A percentile compares a stretch with the other conserved stretches of the same genome.
These are phyloP conservation scores for Lophiostoma macrostomum DNA, from an alignment of 495 filamentous ascomycete species.

Conservation along the genomic window DNA sequence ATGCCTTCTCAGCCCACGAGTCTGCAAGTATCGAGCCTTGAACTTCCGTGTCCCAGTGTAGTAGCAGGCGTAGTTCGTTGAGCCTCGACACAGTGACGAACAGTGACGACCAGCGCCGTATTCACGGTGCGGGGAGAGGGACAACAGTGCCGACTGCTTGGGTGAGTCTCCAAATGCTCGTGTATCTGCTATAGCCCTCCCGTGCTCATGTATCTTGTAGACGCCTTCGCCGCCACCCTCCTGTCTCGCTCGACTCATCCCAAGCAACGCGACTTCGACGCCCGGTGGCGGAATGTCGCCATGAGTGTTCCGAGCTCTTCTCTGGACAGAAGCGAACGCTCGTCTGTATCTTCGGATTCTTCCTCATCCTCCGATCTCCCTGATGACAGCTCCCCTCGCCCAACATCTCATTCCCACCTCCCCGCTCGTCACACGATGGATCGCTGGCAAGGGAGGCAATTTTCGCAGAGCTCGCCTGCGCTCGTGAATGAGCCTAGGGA, in stretches of 20 bases:
- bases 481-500: background rate
- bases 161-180: too few relatives aligned
- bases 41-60: too few relatives aligned
- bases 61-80: too few relatives aligned
- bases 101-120: too few relatives aligned
- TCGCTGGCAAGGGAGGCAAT: background rate
- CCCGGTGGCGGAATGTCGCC: background rate
- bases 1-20: too few relatives aligned
- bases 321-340: background rate
- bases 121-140: too few relatives aligned
- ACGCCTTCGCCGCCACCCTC: background rate
- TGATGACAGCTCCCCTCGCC: background rate
- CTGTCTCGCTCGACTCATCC: background rate
- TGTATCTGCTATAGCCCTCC: too few relatives aligned
- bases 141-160: too few relatives aligned
- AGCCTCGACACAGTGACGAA: too few relatives aligned
- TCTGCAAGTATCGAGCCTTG: too few relatives aligned
- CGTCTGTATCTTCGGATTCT: background rate
- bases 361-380: background rate
- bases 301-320: constrained; percentile 4
- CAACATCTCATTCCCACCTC: background rate
- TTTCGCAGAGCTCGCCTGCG: background rate
- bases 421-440: background rate
- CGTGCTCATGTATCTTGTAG: too few relatives aligned
- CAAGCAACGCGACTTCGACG: background rate